Conservation (phyloP, 345 rosid species). For the Geranium rotundifolium region DNA sequence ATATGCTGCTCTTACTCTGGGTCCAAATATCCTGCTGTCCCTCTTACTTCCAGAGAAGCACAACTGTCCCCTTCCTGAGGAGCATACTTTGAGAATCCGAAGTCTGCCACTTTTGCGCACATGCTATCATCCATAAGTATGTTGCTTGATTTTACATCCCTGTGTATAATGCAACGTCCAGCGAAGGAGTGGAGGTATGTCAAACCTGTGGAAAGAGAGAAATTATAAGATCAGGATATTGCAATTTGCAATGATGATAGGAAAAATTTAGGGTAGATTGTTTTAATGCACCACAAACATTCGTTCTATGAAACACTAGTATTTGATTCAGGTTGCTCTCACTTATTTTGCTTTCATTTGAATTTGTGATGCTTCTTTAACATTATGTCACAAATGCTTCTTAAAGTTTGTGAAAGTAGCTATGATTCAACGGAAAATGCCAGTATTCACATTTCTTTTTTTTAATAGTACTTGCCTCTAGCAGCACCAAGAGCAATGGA, state of each 20-base stretch:
- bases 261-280: not conserved
- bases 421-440: not conserved
- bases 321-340: too few species aligned
- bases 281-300: too few species aligned
- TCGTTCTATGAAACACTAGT: too few species aligned
- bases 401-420: too few species aligned
- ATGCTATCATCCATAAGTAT: slow-evolving; percentile 60
- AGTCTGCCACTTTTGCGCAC: slow-evolving; percentile 65
- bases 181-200: slow-evolving; percentile 29
- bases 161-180: slow-evolving; percentile 32
- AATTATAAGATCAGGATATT: not conserved
- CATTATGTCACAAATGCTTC: not conserved
- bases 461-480: slow-evolving; percentile 29
- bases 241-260: not conserved
- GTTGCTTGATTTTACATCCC: slow-evolving; percentile 73
- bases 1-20: slow-evolving; percentile 43
- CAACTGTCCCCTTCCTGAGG: slow-evolving; percentile 69
- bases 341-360: too few species aligned
- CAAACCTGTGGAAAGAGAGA: slow-evolving; percentile 28
- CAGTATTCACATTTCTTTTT: not conserved
- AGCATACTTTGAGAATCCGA: slow-evolving; percentile 65
- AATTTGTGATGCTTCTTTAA: not conserved
- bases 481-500: slow-evolving; percentile 65
- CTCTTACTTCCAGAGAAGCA: slow-evolving; percentile 60
- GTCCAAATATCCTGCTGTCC: slow-evolving; percentile 68